These are phyloP conservation scores for Ophiocordyceps camponoti-floridani DNA, from an alignment of 2,329 filamentous ascomycete species.

Conservation along the genomic window DNA sequence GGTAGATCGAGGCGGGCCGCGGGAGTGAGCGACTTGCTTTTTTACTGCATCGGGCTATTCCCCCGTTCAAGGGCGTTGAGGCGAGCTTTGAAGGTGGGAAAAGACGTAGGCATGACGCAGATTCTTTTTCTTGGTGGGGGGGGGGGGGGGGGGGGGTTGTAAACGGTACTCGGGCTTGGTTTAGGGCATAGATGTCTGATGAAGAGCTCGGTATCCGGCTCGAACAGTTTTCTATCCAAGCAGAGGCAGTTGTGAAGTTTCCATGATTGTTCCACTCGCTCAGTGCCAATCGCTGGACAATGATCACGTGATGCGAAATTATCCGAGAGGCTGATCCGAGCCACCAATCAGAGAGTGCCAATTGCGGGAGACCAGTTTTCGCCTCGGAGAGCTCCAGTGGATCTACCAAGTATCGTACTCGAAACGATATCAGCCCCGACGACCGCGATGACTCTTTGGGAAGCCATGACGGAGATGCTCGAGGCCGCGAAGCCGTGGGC, in stretches of 20 bases:
- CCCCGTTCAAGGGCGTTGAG: not conserved
- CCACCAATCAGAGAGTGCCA: slow-evolving; percentile 28
- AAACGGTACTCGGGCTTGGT: no score
- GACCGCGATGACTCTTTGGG: slow-evolving; percentile 47
- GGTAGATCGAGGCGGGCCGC: slow-evolving; percentile 36
- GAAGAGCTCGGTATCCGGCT: no score
- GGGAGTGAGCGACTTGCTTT: not conserved
- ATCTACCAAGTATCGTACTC: no score
- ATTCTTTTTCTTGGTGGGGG: not conserved
- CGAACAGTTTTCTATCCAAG: no score
- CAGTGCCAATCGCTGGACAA: no score
- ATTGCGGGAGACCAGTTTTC: slow-evolving; percentile 28
- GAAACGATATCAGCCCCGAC: no score
- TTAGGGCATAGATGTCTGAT: no score
- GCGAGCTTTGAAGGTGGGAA: not conserved
- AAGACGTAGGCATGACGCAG: not conserved
- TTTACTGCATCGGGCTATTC: not conserved
- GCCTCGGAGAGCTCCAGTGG: slow-evolving; percentile 5
- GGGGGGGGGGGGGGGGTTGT: no score
- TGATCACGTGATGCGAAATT: not conserved
- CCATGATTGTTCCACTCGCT: no score
- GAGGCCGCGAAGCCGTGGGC: slow-evolving; percentile 48
- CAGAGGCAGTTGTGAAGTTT: no score
- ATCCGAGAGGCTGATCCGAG: no score
- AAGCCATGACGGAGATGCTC: slow-evolving; percentile 43